A percentile compares a stretch with the other conserved stretches of the same genome.
These are phyloP conservation scores for Ustilago lituana DNA, from an alignment of 1,284 basidiomycete genomes.

Conservation along the genomic window DNA sequence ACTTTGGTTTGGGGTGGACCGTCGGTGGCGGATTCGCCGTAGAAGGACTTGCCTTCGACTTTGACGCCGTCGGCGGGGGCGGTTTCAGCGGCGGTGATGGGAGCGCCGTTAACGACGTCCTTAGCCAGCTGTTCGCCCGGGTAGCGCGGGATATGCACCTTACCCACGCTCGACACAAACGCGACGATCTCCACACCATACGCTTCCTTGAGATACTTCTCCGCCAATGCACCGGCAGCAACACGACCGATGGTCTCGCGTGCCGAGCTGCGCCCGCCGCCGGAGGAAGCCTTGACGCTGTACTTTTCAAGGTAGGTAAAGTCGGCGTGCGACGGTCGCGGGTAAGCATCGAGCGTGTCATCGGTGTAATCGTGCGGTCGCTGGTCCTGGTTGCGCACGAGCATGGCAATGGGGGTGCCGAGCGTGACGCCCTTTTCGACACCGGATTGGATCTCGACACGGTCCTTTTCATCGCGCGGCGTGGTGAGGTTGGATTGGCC, in stretches of 20 bases:
- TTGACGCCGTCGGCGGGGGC: constrained; percentile 15
- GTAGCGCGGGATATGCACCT: constrained; percentile 76
- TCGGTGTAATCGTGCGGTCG: constrained; percentile 96
- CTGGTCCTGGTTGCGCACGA: constrained; percentile 98
- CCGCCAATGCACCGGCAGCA: constrained; percentile 96
- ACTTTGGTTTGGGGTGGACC: constrained; percentile 66
- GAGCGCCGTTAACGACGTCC: constrained; percentile 18
- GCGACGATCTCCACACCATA: constrained; percentile 95
- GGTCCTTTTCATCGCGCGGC: constrained; percentile 91
- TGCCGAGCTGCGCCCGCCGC: constrained; percentile 92
- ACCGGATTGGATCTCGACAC: constrained; percentile 92
- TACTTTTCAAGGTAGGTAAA: constrained; percentile 99
- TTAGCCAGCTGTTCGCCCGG: constrained; percentile 55
- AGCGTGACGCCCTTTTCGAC: constrained; percentile 93
- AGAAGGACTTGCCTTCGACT: constrained; percentile 37
- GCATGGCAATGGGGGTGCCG: constrained; percentile 93
- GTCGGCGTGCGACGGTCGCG: constrained; percentile 96
- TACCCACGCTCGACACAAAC: constrained; percentile 95
- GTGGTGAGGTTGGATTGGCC: constrained; percentile 98
- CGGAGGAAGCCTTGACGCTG: constrained; percentile 94
- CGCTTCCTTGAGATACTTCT: constrained; percentile 88
- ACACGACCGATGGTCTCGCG: constrained; percentile 98
- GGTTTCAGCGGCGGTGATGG: constrained; percentile 5
- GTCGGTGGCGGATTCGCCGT: constrained; percentile 63
- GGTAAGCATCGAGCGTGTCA: constrained; percentile 88